Percentiles rank a stretch among this genome's conserved stretches.
Evolutionary conservation across 1,284 basidiomycete species (phyloP).

Genomic region (Naganishia liquefaciens): DNA sequence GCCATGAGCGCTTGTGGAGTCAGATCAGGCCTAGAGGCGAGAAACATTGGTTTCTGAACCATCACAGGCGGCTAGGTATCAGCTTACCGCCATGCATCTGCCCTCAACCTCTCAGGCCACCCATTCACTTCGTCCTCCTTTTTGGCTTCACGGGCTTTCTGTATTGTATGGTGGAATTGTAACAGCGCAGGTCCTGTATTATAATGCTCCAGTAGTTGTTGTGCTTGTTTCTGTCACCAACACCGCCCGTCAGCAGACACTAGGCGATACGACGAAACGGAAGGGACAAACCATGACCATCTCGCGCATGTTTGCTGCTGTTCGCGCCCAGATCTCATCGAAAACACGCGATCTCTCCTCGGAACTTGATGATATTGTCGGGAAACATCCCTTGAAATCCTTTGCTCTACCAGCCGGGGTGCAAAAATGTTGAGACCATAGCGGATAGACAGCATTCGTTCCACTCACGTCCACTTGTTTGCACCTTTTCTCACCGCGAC

Average conservation of each 20-base stretch:
- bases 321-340: conserved; percentile 38
- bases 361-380: conserved; percentile 37
- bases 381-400: conserved; percentile 46
- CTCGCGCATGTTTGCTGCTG: conserved; percentile 39
- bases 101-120: conserved; percentile 15
- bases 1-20: conserved; percentile 45
- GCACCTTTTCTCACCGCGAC: conserved; percentile 46
- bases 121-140: conserved; percentile 15
- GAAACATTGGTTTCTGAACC: conserved; percentile 11
- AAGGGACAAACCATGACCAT: conserved; percentile 41
- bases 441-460: background rate
- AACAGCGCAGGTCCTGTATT: conserved; percentile 40
- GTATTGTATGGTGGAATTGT: conserved; percentile 42
- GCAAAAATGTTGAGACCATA: background rate
- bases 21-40: conserved; percentile 41
- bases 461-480: conserved; percentile 50
- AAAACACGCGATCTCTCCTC: conserved; percentile 38
- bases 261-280: background rate
- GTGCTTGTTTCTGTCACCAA: conserved; percentile 38
- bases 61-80: background rate
- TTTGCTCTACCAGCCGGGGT: conserved; percentile 35
- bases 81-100: conserved; percentile 23
- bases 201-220: conserved; percentile 43
- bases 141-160: conserved; percentile 38
- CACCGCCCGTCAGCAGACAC: background rate